Evolutionary conservation across 75 land plant species (phyloP).

Genomic region (Cunninghamia lanceolata): DNA sequence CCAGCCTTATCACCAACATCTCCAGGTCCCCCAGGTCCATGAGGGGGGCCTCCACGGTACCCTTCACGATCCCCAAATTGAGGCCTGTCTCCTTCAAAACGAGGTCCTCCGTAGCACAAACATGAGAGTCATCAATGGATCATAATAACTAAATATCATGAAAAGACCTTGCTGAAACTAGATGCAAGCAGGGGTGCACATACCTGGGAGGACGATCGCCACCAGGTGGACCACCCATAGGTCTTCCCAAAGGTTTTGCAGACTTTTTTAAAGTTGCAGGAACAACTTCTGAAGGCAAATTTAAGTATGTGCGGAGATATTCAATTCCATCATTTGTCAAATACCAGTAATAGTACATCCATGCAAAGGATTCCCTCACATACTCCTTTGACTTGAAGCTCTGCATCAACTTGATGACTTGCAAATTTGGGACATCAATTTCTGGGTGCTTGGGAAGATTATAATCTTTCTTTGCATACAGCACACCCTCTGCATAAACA

Average conservation of each 20-base stretch:
- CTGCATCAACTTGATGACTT: slow-evolving; percentile 56
- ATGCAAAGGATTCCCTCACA: slow-evolving; percentile 52
- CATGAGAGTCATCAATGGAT: not conserved
- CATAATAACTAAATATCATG: not conserved
- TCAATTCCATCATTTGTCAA: slow-evolving; percentile 57
- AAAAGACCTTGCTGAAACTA: not conserved
- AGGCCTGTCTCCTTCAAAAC: slow-evolving; percentile 48
- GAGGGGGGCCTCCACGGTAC: slow-evolving; percentile 48
- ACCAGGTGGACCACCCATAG: slow-evolving; percentile 43
- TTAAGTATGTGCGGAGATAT: slow-evolving; percentile 36
- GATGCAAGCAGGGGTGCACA: not conserved
- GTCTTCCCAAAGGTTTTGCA: slow-evolving; percentile 42
- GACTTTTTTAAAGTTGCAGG: slow-evolving; percentile 56
- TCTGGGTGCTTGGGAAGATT: slow-evolving; percentile 57
- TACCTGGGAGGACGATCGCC: slow-evolving; percentile 48
- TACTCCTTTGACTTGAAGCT: slow-evolving; percentile 61
- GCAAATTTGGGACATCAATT: slow-evolving; percentile 50
- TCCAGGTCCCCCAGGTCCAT: slow-evolving; percentile 18
- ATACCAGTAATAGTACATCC: slow-evolving; percentile 62
- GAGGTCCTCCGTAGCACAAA: slow-evolving; percentile 36
- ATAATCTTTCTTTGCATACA: slow-evolving; percentile 54
- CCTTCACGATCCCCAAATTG: slow-evolving; percentile 53
- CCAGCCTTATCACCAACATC: slow-evolving; percentile 53
- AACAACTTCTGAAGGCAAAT: slow-evolving; percentile 49
- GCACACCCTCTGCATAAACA: slow-evolving; percentile 40